These are phyloP conservation scores for Sporothrix curviconia DNA, from an alignment of 2,329 filamentous ascomycete genomes.

Conservation along the genomic window DNA sequence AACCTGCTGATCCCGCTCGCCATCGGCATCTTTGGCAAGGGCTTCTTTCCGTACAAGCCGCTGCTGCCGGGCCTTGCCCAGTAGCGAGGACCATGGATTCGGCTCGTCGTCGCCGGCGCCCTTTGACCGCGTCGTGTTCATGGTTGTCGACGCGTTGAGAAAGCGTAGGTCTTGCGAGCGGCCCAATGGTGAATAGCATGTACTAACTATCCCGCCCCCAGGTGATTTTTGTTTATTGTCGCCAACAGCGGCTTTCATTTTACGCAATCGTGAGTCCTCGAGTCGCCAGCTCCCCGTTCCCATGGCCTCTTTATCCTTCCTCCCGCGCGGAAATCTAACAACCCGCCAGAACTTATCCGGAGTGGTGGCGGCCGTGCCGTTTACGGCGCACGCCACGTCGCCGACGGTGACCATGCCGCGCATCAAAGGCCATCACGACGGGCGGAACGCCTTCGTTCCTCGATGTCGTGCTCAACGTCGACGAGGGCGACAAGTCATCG, in stretches of 20 bases:
- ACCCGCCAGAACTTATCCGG: slow-evolving; percentile 67
- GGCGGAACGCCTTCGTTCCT: slow-evolving; percentile 97
- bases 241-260: slow-evolving; percentile 74
- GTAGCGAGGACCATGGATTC: slow-evolving; percentile 51
- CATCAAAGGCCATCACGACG: slow-evolving; percentile 93
- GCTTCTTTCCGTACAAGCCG: slow-evolving; percentile 98
- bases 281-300: too few relatives aligned
- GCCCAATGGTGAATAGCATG: too few relatives aligned
- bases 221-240: slow-evolving; percentile 92
- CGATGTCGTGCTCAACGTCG: slow-evolving; percentile 92
- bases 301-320: too few relatives aligned
- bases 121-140: slow-evolving; percentile 89
- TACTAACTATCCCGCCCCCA: slow-evolving; percentile 44
- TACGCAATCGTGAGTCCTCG: slow-evolving; percentile 74
- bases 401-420: slow-evolving; percentile 98
- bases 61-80: slow-evolving; percentile 78
- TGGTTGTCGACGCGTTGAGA: slow-evolving; percentile 93
- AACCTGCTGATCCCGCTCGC: slow-evolving; percentile 74
- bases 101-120: slow-evolving; percentile 55
- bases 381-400: slow-evolving; percentile 91
- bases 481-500: slow-evolving; percentile 86
- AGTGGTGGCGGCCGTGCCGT: slow-evolving; percentile 79
- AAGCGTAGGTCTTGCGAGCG: slow-evolving; percentile 53
- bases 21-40: slow-evolving; percentile 70
- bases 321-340: too few relatives aligned